These are phyloP conservation scores for Aspergillus sp. DNA, from an alignment of 2,329 filamentous ascomycete species.

Conservation along the genomic window DNA sequence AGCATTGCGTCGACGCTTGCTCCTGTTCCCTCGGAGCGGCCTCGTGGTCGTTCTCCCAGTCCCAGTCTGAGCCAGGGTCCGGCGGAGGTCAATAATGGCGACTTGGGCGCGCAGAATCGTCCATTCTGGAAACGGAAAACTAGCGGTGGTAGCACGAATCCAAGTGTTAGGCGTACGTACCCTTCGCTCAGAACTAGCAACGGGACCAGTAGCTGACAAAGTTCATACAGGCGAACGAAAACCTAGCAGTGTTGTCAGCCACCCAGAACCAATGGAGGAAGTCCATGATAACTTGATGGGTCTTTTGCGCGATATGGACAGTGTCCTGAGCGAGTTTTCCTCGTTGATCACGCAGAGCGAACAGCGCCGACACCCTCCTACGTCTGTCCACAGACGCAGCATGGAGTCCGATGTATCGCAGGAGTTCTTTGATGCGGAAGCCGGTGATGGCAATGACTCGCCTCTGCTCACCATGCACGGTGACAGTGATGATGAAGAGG, in stretches of 20 bases:
- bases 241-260: conserved; percentile 24
- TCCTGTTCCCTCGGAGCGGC: conserved; percentile 13
- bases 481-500: conserved; percentile 65
- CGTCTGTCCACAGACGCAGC: conserved; percentile 55
- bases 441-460: conserved; percentile 49
- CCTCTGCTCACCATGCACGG: conserved; percentile 70
- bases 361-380: conserved; percentile 56
- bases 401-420: conserved; percentile 75
- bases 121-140: conserved; percentile 92
- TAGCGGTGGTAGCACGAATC: conserved; percentile 42
- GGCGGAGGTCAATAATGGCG: conserved; percentile 26
- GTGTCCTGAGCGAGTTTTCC: conserved; percentile 75
- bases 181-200: conserved; percentile 45
- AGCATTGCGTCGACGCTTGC: conserved; percentile 4
- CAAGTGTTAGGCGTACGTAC: conserved; percentile 37
- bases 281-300: conserved; percentile 78
- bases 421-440: conserved; percentile 92
- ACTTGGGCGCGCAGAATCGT: conserved; percentile 50
- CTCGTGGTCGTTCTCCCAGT: conserved; percentile 29
- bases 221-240: conserved; percentile 25
- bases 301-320: conserved; percentile 76
- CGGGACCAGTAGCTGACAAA: conserved; percentile 42
- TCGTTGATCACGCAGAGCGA: conserved; percentile 71
- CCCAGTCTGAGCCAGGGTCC: conserved; percentile 28
- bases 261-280: conserved; percentile 52